Evolutionary conservation across 306 rosid genomes (phyloP).

Genomic region (Leucaena leucocephala): DNA sequence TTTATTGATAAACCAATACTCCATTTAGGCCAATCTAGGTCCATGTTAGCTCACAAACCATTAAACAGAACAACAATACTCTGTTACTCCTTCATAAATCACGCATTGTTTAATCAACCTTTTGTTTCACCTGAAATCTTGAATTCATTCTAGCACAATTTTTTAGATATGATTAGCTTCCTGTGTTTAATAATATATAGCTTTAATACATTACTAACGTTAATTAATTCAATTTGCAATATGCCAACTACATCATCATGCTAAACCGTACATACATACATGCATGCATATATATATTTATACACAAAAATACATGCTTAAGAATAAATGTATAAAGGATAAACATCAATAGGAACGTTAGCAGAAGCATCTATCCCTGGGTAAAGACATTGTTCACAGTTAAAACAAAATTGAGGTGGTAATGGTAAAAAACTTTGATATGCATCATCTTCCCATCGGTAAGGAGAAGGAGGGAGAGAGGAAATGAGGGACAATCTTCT

Average conservation of each 20-base stretch:
- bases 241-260: neutral
- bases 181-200: neutral
- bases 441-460: neutral
- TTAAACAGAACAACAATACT: neutral
- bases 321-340: neutral
- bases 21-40: neutral
- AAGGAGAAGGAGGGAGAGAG: conserved; percentile 18
- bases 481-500: conserved; percentile 34
- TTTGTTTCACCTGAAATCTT: neutral
- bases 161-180: neutral
- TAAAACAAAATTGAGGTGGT: neutral
- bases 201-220: neutral
- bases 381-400: conserved; percentile 10
- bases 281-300: neutral
- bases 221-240: neutral
- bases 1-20: neutral
- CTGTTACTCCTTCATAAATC: neutral
- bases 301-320: neutral
- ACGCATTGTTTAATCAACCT: neutral
- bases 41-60: neutral
- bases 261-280: neutral
- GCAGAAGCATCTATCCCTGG: conserved; percentile 21
- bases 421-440: neutral
- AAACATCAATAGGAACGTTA: conserved; percentile 11
- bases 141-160: neutral